A percentile compares a stretch with the other conserved stretches of the same genome.
These are phyloP conservation scores for Thalassia testudinum DNA, from an alignment of 116 monocot genomes.

Conservation along the genomic window DNA sequence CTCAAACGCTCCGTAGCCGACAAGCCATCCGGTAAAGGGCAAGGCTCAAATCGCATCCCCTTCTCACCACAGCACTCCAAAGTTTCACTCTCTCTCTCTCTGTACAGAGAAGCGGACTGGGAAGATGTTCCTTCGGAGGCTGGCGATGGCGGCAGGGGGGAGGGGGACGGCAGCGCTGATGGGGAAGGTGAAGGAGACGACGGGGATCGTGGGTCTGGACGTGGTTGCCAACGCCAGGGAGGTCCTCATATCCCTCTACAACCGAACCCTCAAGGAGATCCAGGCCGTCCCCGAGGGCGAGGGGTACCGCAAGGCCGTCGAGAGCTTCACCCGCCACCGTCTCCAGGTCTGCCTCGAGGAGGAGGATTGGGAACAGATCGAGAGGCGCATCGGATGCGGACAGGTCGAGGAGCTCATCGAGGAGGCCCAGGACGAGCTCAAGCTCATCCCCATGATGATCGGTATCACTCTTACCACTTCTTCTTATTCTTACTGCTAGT, in stretches of 20 bases:
- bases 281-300: slow-evolving; percentile 64
- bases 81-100: too few relatives aligned
- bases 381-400: slow-evolving; percentile 69
- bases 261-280: slow-evolving; percentile 64
- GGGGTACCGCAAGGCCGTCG: slow-evolving; percentile 84
- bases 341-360: slow-evolving; percentile 71
- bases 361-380: slow-evolving; percentile 75
- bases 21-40: too few relatives aligned
- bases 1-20: too few relatives aligned
- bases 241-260: slow-evolving; percentile 74
- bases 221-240: slow-evolving; percentile 80
- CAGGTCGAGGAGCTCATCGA: too few relatives aligned
- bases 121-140: slow-evolving; percentile 15
- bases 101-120: too few relatives aligned
- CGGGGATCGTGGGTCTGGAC: too few relatives aligned
- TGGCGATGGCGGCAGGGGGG: slow-evolving; percentile 25
- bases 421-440: too few relatives aligned
- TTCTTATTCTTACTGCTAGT: too few relatives aligned
- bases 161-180: slow-evolving; percentile 19
- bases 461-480: too few relatives aligned
- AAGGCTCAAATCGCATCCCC: too few relatives aligned
- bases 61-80: too few relatives aligned
- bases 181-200: slow-evolving; percentile 71
- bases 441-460: too few relatives aligned
- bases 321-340: slow-evolving; percentile 65